phyloP scores from a whole-genome alignment of 805 yeast genomes.

The Pichia exigua region DNA sequence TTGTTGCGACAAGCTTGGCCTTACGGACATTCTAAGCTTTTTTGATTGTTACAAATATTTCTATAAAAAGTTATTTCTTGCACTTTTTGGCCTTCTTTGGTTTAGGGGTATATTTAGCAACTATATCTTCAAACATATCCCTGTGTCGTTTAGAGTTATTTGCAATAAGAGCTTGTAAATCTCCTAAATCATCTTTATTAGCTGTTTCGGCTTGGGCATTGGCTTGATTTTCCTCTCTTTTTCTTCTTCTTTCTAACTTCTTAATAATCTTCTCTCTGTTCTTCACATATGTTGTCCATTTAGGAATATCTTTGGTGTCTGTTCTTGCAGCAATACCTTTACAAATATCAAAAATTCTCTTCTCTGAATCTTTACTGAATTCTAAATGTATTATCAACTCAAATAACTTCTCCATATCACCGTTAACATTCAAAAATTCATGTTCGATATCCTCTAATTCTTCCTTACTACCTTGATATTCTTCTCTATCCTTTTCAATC shows the following conservation, averaged over 20 bases:
- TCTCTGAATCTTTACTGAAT: constrained; percentile 49
- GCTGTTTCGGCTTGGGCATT: background rate
- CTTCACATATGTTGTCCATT: constrained; percentile 38
- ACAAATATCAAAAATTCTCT: constrained; percentile 48
- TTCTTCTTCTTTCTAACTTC: constrained; percentile 31
- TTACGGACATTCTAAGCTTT: no score
- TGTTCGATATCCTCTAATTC: constrained; percentile 60
- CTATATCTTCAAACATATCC: constrained; percentile 2
- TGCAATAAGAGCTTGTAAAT: constrained; percentile 4
- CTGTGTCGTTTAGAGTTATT: constrained; percentile 4
- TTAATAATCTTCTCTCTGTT: constrained; percentile 40
- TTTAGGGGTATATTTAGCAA: background rate
- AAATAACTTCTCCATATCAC: constrained; percentile 62
- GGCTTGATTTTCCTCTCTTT: background rate
- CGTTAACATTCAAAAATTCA: constrained; percentile 39
- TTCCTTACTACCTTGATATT: constrained; percentile 56
- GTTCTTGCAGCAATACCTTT: constrained; percentile 31
- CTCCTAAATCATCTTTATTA: background rate
- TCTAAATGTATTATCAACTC: constrained; percentile 76
- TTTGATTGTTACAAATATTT: background rate
- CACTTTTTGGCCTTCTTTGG: background rate
- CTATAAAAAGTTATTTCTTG: background rate
- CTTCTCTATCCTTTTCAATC: constrained; percentile 60
- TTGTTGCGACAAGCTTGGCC: no score
- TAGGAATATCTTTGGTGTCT: constrained; percentile 24